A percentile compares a stretch with the other conserved stretches of the same genome.
These are phyloP conservation scores for Cercospora canescens DNA, from an alignment of 2,329 filamentous ascomycete species.

Conservation along the genomic window DNA sequence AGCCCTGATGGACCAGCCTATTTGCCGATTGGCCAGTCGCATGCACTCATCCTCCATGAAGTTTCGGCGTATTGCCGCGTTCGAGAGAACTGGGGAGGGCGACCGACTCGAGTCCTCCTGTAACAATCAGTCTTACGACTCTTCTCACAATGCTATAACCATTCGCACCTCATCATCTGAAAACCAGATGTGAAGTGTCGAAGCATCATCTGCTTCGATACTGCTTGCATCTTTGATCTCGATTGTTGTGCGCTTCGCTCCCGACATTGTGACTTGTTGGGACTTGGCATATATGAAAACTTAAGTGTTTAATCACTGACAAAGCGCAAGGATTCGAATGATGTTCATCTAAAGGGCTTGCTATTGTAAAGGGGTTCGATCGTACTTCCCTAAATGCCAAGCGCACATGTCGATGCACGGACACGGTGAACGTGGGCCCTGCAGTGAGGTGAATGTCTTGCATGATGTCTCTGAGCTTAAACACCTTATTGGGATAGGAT, in stretches of 20 bases:
- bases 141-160: neutral
- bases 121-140: neutral
- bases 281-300: neutral
- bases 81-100: neutral
- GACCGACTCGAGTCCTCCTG: neutral
- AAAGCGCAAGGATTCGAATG: neutral
- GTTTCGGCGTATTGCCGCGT: neutral
- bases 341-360: neutral
- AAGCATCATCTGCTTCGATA: neutral
- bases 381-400: neutral
- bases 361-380: neutral
- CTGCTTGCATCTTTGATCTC: neutral
- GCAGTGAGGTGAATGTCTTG: neutral
- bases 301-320: neutral
- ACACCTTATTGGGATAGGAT: neutral
- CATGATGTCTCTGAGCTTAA: neutral
- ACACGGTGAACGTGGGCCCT: neutral
- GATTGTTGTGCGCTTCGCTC: neutral
- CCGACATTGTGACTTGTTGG: neutral
- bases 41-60: neutral
- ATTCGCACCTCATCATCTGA: neutral
- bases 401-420: neutral
- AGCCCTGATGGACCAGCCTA: neutral
- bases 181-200: neutral
- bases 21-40: neutral